Base-by-base conservation (phyloP, 1,139 yeast species). In the Candida albicans region DNA sequence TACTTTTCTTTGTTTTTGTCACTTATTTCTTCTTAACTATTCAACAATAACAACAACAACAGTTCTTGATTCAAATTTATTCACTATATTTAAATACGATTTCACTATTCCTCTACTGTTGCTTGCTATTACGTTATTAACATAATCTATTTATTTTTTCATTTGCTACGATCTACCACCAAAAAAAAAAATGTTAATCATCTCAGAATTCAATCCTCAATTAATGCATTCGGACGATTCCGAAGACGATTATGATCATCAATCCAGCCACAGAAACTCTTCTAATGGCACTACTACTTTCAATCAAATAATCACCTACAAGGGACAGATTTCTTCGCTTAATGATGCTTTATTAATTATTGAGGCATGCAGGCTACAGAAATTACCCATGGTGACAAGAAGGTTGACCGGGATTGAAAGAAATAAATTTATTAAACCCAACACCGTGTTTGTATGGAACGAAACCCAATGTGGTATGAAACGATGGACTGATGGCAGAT, bases 401-500 rank as follows among this genome's bases (percentile, higher is more conserved):
- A 62, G 90, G 31, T 70, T 84, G 12, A 75, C 80, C n/a, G 81
- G 77, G 13, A 64, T 68, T 31, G 88, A 84, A 57, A 66, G 89
- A 15, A 38, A 40, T 9, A 61, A 67, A 28, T 64, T 61, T 41
- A 82, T 84, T 37, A 64, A 63, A 15, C 73, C 81, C 12, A 87
- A 87, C n/a, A 71, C 82, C 1, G 75, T 84, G 1, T 84, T 80
- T 52, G 77, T 82, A 3, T 84, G 90, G 90, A 83, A 81, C 56
- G 90, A 84, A 59, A 69, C 75, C 18, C 82, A 79, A 52, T 81
- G 88, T 41, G 86, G 83, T 13, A 84, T 84, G 82, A 75, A 81
- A 51, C 65, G 90, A 34, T 84, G 91, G 91, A 84, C 91, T 1
- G 91, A 84, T 55, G 88, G 90, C 31, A 74, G 75, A 51, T 70